Evolutionary conservation across 2,329 filamentous ascomycete genomes (phyloP).

Genomic region (Gremmenia infestans): DNA sequence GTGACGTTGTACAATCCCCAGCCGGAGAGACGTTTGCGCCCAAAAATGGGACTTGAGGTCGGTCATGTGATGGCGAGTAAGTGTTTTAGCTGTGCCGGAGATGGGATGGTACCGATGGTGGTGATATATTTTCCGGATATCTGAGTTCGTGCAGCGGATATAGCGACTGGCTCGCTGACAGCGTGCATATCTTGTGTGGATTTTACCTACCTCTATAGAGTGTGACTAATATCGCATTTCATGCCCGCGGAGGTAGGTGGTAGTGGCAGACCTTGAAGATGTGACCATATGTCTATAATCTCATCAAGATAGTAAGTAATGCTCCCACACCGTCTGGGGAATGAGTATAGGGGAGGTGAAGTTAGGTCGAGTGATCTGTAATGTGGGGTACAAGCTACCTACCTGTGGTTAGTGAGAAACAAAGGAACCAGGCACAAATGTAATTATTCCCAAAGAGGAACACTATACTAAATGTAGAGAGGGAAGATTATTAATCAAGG

Average conservation of each 20-base stretch:
- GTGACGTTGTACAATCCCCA: no score
- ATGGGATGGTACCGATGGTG: no score
- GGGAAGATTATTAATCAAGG: neutral
- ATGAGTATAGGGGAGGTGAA: neutral
- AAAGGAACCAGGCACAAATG: neutral
- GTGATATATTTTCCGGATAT: neutral
- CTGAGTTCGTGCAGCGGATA: neutral
- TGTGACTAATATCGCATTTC: neutral
- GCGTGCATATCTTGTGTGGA: neutral
- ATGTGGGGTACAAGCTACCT: neutral
- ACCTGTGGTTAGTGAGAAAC: neutral
- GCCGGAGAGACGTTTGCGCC: no score
- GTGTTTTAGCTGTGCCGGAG: no score
- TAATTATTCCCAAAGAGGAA: neutral
- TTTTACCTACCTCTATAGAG: neutral
- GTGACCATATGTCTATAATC: neutral
- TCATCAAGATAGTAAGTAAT: neutral
- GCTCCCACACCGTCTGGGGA: neutral
- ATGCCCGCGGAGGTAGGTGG: no score
- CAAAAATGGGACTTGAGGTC: no score
- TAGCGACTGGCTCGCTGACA: neutral
- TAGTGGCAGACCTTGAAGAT: neutral
- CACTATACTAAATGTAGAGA: neutral
- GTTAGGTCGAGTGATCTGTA: neutral
- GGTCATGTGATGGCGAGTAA: no score